Conservation (phyloP, 345 rosid genomes). For the Microcos paniculata region DNA sequence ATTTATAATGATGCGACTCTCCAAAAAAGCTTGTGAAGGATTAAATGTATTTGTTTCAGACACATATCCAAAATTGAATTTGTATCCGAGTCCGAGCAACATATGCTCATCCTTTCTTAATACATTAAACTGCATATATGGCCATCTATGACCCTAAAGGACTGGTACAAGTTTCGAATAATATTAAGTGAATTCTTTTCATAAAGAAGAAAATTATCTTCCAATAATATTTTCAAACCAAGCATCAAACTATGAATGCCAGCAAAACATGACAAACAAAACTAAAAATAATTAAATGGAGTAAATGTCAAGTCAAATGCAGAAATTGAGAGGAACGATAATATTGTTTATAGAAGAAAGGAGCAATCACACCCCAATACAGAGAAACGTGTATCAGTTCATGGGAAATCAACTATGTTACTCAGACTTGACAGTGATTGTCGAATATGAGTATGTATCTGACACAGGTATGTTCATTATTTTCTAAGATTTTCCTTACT, state of each 20-base stretch:
- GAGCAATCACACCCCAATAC: not conserved
- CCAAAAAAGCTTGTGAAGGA: not conserved
- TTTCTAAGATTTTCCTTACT: no score
- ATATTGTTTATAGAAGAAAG: not conserved
- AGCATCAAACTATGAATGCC: not conserved
- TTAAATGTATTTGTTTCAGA: not conserved
- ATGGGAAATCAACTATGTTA: no score
- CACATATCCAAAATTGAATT: not conserved
- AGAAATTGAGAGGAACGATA: not conserved
- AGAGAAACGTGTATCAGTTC: not conserved
- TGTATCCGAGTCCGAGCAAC: not conserved
- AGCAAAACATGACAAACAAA: not conserved
- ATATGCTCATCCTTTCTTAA: not conserved
- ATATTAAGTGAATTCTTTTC: not conserved
- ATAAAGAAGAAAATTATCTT: not conserved
- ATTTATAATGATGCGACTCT: not conserved
- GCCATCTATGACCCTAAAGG: conserved; percentile 1
- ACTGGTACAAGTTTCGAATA: not conserved
- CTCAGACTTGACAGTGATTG: no score
- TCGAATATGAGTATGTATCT: no score
- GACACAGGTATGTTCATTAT: no score
- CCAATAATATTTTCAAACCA: not conserved
- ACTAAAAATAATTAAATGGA: not conserved
- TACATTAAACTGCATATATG: not conserved
- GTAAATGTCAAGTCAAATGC: not conserved